A percentile compares a stretch with the other conserved stretches of the same genome.
Evolutionary conservation across 768 basidiomycete genomes (phyloP).

Genomic region (Amanita pallidorosea): DNA sequence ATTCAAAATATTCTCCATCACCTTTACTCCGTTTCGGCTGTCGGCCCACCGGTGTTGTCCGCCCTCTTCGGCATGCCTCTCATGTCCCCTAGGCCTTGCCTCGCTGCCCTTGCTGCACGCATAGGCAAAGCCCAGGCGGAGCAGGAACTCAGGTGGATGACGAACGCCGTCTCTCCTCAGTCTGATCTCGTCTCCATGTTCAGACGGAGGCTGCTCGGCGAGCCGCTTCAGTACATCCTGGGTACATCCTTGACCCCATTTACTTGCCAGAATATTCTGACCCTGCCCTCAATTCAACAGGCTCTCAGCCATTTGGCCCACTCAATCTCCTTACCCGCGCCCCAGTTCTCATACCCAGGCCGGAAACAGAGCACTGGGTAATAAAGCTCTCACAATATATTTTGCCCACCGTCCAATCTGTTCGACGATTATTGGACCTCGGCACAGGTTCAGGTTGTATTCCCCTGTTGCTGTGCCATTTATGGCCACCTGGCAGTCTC

Average conservation of each 20-base stretch:
- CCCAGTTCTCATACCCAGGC: slow-evolving; percentile 87
- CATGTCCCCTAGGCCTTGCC: slow-evolving; percentile 9
- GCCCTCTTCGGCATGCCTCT: not conserved
- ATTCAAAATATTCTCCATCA: slow-evolving; percentile 6
- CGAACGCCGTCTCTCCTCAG: slow-evolving; percentile 13
- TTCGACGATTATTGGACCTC: slow-evolving; percentile 62
- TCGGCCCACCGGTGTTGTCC: slow-evolving; percentile 3
- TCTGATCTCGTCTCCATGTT: slow-evolving; percentile 34
- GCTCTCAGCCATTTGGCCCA: slow-evolving; percentile 83
- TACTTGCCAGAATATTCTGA: slow-evolving; percentile 5
- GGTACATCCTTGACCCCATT: slow-evolving; percentile 31
- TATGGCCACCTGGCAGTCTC: slow-evolving; percentile 45
- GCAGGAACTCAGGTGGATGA: slow-evolving; percentile 35
- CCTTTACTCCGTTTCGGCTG: slow-evolving; percentile 7
- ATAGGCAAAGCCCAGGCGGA: slow-evolving; percentile 27
- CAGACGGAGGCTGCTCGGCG: slow-evolving; percentile 47
- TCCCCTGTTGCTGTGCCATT: slow-evolving; percentile 68
- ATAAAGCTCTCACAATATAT: slow-evolving; percentile 44
- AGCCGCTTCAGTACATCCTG: slow-evolving; percentile 87
- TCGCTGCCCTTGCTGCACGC: slow-evolving; percentile 14
- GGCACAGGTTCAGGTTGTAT: slow-evolving; percentile 94
- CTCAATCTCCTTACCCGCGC: slow-evolving; percentile 62
- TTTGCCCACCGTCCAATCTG: slow-evolving; percentile 21
- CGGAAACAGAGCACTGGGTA: slow-evolving; percentile 88
- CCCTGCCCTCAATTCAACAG: slow-evolving; percentile 21